Evolutionary conservation across 192 early-diverging fungal species (phyloP).

Genomic region (Coemansia reversa): DNA sequence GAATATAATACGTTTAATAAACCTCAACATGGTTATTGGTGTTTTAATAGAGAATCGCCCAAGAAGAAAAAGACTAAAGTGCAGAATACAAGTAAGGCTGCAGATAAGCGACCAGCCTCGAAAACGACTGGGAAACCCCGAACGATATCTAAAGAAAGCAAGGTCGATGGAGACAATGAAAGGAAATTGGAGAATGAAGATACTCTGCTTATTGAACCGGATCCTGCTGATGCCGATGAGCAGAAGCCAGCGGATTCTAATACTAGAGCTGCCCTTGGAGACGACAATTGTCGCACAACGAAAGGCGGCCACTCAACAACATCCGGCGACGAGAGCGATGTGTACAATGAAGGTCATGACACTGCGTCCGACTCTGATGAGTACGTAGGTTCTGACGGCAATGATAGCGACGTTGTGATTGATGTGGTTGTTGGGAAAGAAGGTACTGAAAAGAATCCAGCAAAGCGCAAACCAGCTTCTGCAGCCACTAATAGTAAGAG

Average conservation of each 20-base stretch:
- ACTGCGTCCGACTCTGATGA: constrained; percentile 7
- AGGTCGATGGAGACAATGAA: background rate
- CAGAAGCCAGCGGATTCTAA: background rate
- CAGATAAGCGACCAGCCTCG: background rate
- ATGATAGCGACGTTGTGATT: background rate
- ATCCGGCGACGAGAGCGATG: constrained; percentile 1
- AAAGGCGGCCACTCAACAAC: too few species aligned
- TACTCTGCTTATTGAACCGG: constrained; percentile 5
- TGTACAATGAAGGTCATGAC: constrained; percentile 12
- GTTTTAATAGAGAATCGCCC: constrained; percentile 5
- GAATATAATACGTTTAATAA: too few species aligned
- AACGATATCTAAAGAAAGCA: background rate
- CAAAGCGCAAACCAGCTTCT: too few species aligned
- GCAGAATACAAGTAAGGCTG: background rate
- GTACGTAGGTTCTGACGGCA: constrained; percentile 16
- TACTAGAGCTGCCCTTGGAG: background rate
- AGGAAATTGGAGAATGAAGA: constrained; percentile 1
- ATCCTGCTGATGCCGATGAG: background rate
- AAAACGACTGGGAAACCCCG: background rate
- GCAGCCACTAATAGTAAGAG: background rate
- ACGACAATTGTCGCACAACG: background rate
- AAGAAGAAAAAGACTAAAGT: constrained; percentile 12
- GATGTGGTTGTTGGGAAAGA: constrained; percentile 12
- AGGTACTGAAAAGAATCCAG: background rate
- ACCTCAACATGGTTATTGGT: background rate